Evolutionary conservation across 371 early-diverging fungal genomes (phyloP).

Genomic region (Synchytrium microbalum): DNA sequence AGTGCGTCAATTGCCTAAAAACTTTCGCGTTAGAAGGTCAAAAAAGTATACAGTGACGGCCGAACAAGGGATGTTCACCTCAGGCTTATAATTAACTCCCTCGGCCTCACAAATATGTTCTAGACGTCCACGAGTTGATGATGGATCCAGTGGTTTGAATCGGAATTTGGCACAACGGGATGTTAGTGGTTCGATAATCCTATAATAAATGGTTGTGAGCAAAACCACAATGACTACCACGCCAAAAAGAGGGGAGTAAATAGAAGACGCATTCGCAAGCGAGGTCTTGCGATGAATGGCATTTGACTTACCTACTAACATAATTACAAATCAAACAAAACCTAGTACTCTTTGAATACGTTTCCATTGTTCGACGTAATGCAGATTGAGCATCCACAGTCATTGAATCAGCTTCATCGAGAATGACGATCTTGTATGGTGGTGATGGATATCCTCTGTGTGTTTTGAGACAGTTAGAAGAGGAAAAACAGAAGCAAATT

Average conservation of each 20-base stretch:
- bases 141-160: constrained; percentile 70
- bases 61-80: constrained; percentile 10
- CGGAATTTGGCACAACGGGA: constrained; percentile 95
- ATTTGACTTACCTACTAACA: constrained; percentile 65
- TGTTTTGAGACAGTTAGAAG: background rate
- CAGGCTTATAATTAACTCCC: constrained; percentile 36
- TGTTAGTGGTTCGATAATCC: constrained; percentile 92
- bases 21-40: constrained; percentile 8
- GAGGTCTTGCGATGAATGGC: background rate
- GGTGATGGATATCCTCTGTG: constrained; percentile 48
- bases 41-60: constrained; percentile 4
- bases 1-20: constrained; percentile 62
- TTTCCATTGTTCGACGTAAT: constrained; percentile 98
- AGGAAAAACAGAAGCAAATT: constrained; percentile 7
- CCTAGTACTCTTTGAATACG: constrained; percentile 87
- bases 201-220: constrained; percentile 6
- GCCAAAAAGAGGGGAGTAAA: background rate
- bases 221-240: background rate
- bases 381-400: constrained; percentile 98
- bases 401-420: constrained; percentile 99
- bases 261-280: background rate
- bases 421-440: constrained; percentile 93
- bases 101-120: constrained; percentile 61
- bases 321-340: constrained; percentile 99
- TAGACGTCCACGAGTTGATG: constrained; percentile 44